Evolutionary conservation across 1,284 basidiomycete genomes (phyloP).

Genomic region (Phlebopus sp.): DNA sequence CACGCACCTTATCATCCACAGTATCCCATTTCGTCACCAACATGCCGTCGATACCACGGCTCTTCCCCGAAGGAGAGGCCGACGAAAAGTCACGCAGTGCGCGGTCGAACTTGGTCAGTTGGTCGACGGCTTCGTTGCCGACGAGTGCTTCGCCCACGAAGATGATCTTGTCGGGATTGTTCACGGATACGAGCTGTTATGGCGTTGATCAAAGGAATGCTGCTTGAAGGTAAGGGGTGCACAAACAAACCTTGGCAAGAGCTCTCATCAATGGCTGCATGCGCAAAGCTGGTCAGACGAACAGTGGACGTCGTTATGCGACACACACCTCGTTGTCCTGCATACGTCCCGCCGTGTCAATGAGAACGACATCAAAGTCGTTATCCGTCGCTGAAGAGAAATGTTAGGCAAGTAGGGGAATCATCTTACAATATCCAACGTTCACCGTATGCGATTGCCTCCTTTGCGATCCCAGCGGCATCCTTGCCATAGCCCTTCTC

Average conservation of each 20-base stretch:
- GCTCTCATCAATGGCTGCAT: conserved; percentile 91
- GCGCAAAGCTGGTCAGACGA: background rate
- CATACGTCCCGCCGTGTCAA: conserved; percentile 98
- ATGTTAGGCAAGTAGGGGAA: conserved; percentile 8
- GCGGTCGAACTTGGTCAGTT: conserved; percentile 91
- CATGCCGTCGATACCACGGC: conserved; percentile 94
- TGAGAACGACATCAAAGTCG: conserved; percentile 90
- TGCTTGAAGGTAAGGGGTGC: conserved; percentile 3
- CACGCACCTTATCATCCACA: conserved; percentile 81
- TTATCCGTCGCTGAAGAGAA: conserved; percentile 68
- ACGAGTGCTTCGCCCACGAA: conserved; percentile 97
- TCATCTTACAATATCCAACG: background rate
- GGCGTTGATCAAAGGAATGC: conserved; percentile 2
- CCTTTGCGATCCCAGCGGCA: conserved; percentile 94
- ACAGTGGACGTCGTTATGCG: background rate
- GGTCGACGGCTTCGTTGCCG: conserved; percentile 96
- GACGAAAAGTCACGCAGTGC: conserved; percentile 86
- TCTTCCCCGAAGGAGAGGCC: conserved; percentile 55
- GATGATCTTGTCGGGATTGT: conserved; percentile 92
- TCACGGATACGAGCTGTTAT: conserved; percentile 78
- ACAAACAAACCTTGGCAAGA: conserved; percentile 75
- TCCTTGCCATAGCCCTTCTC: conserved; percentile 99
- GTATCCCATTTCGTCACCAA: conserved; percentile 97
- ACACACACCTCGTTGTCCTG: conserved; percentile 88
- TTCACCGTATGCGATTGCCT: conserved; percentile 87